Evolutionary conservation across 306 rosid species (phyloP), one percentile per base, ranked within the genome.

Genomic region (Dryas octopetala): DNA sequence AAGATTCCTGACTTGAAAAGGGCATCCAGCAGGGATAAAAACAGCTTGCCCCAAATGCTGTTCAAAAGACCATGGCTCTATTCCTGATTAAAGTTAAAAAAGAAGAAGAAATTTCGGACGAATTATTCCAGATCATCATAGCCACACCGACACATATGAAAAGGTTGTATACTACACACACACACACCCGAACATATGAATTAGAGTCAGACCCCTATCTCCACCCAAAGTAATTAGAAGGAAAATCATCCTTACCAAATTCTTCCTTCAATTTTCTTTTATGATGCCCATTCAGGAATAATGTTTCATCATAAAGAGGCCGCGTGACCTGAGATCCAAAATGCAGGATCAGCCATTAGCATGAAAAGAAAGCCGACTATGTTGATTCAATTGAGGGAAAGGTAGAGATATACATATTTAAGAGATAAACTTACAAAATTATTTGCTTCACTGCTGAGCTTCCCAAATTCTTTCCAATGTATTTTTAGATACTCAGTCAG

Each of bases 61-160:
- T 81, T 89, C 97, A 73, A 95, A 95, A 68, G 97, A 91, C 99
- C 99, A 95, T 19, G 99, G 97, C 86, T 89, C 96, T 75, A 92
- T 83, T 77, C 93, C 99, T 95, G 83, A 68, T 38, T 32, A 32
- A 41, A 9, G 38, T 11, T 12, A 5, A 61, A 85, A 74, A 76
- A 78, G 54, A 84, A 68, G 79, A 77, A 74, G 41, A 66, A 63
- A 17, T 19, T 41, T 76, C 38, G 51, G 50, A 73, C 15, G 45
- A 73, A 2, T 4, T 32, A 68, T 41, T 43, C 50, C 52, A 71
- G 47, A 53, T 68, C 52, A 65, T 6, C 32, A 57, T 43, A 53
- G 48, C 19, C 62, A 23, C 32, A 16, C 15, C 10, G 8, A 38
- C 62, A 53, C 19, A 64, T 15, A 49, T 9, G 16, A 5, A 70